Evolutionary conservation across 495 filamentous ascomycete genomes (phyloP).

Genomic region (Aspergillus ellipticus): DNA sequence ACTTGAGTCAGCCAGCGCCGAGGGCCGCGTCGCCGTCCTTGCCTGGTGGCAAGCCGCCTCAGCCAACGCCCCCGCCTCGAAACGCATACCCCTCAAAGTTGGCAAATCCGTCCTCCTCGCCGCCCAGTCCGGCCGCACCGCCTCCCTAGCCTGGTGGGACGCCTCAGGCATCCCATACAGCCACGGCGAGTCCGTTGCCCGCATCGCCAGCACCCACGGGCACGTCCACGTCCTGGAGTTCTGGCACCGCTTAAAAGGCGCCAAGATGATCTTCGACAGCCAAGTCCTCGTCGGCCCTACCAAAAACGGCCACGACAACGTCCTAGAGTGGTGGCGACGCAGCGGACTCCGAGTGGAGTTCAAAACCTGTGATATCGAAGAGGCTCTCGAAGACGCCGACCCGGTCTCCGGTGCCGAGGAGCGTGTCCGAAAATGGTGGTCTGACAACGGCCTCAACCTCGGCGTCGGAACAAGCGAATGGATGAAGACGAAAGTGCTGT

Average conservation of each 20-base stretch:
- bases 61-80: slow-evolving; percentile 20
- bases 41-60: slow-evolving; percentile 83
- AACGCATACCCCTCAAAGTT: slow-evolving; percentile 60
- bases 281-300: slow-evolving; percentile 86
- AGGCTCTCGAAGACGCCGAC: slow-evolving; percentile 82
- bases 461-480: slow-evolving; percentile 86
- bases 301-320: slow-evolving; percentile 76
- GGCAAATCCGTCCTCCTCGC: slow-evolving; percentile 77
- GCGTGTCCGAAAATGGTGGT: slow-evolving; percentile 81
- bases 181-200: slow-evolving; percentile 72
- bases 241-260: slow-evolving; percentile 74
- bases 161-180: slow-evolving; percentile 68
- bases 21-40: slow-evolving; percentile 77
- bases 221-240: slow-evolving; percentile 78
- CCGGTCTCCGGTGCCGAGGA: slow-evolving; percentile 58
- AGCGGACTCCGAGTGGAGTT: slow-evolving; percentile 80
- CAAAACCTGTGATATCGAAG: slow-evolving; percentile 92
- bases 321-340: slow-evolving; percentile 87
- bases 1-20: slow-evolving; percentile 77
- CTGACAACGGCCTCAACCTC: slow-evolving; percentile 80
- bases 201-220: slow-evolving; percentile 80
- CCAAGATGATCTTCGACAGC: slow-evolving; percentile 84
- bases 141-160: slow-evolving; percentile 79
- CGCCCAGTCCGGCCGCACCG: slow-evolving; percentile 70
- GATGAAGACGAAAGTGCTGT: slow-evolving; percentile 77